Base-by-base conservation (phyloP, 2,329 filamentous ascomycete species). In the Alternaria longipes region DNA sequence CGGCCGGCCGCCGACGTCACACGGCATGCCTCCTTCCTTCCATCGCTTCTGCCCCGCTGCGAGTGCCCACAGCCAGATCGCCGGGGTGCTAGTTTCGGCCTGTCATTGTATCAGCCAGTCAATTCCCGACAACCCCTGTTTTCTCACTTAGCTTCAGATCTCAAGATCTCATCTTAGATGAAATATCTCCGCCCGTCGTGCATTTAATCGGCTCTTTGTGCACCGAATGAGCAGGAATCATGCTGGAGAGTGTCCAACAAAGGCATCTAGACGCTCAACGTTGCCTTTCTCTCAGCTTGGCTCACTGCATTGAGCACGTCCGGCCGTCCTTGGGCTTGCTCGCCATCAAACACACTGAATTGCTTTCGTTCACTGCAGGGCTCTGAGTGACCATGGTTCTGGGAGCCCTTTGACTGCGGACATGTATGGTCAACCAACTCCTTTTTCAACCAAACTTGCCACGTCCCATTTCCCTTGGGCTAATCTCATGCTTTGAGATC, bases 1-100 rank as follows among this genome's bases (percentile, higher is more conserved):
- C 56, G 12, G 54, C 38, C 16, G 28, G 24, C 54, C 60, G 45
- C 57, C 38, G 44, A 63, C 60, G 60, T 63, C 60, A 63, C 32
- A 57, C 54, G 20, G 57, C 49, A 36, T 56, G 52, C 18, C 34
- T 42, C 46, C 30, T 26, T 28, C 18, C 49, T 51, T 32, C 57
- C 30, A 56, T 45, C 30, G 46, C 36, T 44, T 52, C 53, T 41
- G 54, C 60, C 41, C 60, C 57, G 58, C 57, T 38, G 34, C 53
- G 47, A 50, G 47, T 52, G 50, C 38, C 49, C 54, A 40, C 24
- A 51, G 42, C 53, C 53, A 63, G 53, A 57, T 54, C 53, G 57
- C 49, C 47, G 57, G 53, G 53, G 26, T 30, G 22, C 60, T 62
- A 62, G 52, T 38, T 41, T 7, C 40, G 40, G 44, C 49, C 50